Percentiles rank a stretch among this genome's conserved stretches.
Evolutionary conservation across 2,329 filamentous ascomycete species (phyloP).

Genomic region (Alternaria panax): DNA sequence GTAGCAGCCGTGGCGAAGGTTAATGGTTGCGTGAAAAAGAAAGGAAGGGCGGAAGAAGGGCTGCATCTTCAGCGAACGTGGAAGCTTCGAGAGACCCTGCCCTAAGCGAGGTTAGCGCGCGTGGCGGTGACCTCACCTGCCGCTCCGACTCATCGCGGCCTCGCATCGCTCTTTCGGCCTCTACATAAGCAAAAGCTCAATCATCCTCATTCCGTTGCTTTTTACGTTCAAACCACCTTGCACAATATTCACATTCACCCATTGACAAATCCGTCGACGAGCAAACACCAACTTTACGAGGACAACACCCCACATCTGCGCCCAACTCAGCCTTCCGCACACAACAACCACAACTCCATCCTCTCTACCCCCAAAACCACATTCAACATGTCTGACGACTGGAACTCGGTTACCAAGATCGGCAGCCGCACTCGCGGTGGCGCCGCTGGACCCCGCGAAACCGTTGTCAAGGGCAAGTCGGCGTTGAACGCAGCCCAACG

Average conservation of each 20-base stretch:
- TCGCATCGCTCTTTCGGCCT: conserved; percentile 17
- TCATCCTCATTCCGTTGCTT: conserved; percentile 3
- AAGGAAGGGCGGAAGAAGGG: conserved; percentile 21
- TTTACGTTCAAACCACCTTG: conserved; percentile 8
- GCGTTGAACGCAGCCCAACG: conserved; percentile 91
- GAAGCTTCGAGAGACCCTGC: conserved; percentile 28
- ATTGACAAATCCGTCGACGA: conserved; percentile 15
- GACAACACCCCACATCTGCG: conserved; percentile 21
- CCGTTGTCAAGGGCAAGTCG: conserved; percentile 82
- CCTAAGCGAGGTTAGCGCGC: conserved; percentile 25
- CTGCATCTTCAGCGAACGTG: conserved; percentile 20
- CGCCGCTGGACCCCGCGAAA: conserved; percentile 75
- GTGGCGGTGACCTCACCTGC: conserved; percentile 32
- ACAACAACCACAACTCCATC: conserved; percentile 12
- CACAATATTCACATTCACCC: background rate
- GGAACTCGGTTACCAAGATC: conserved; percentile 91
- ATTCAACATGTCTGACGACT: conserved; percentile 74
- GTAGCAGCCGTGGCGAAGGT: conserved; percentile 10
- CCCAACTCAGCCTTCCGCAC: conserved; percentile 15
- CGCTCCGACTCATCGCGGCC: conserved; percentile 29
- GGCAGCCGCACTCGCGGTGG: conserved; percentile 80
- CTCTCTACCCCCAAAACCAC: conserved; percentile 9
- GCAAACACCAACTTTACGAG: conserved; percentile 17
- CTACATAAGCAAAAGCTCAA: conserved; percentile 22
- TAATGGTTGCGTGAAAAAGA: conserved; percentile 1